These are phyloP conservation scores for Populus hybrid DNA, from an alignment of 441 rosid species.

Conservation along the genomic window DNA sequence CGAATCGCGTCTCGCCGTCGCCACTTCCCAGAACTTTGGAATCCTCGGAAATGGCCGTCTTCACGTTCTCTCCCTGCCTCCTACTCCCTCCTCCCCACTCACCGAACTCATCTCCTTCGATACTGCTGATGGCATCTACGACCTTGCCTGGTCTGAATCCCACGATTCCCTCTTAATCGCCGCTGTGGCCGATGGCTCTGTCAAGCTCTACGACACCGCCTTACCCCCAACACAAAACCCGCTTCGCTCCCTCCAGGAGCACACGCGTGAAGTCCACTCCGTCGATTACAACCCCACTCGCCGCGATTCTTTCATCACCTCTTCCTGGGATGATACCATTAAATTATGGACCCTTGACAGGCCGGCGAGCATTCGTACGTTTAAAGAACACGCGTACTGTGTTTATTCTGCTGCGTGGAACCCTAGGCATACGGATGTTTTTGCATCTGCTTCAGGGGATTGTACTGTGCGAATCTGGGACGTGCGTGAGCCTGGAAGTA, in stretches of 20 bases:
- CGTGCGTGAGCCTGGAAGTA: slow-evolving; percentile 79
- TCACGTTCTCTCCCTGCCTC: slow-evolving; percentile 73
- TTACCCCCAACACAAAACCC: no score
- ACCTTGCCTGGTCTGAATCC: slow-evolving; percentile 84
- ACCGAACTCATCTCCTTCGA: slow-evolving; percentile 56
- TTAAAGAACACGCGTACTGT: slow-evolving; percentile 84
- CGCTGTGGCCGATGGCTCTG: slow-evolving; percentile 75
- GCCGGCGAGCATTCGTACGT: slow-evolving; percentile 72
- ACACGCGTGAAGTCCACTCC: no score
- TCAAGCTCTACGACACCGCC: no score
- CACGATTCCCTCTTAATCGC: slow-evolving; percentile 85
- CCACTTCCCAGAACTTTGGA: slow-evolving; percentile 89
- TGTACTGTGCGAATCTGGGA: slow-evolving; percentile 86
- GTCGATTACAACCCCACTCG: slow-evolving; percentile 84
- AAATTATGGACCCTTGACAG: slow-evolving; percentile 97
- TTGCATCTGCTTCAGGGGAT: slow-evolving; percentile 87
- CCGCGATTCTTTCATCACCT: slow-evolving; percentile 78
- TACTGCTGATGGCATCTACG: slow-evolving; percentile 85
- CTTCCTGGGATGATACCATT: slow-evolving; percentile 86
- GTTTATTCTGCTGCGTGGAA: slow-evolving; percentile 82
- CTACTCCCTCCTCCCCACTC: slow-evolving; percentile 46
- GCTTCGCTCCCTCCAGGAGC: no score
- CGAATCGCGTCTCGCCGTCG: slow-evolving; percentile 80
- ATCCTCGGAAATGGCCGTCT: slow-evolving; percentile 90
- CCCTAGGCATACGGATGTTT: slow-evolving; percentile 83